Evolutionary conservation across 2,329 filamentous ascomycete species (phyloP).

Genomic region (Fusarium sp.): DNA sequence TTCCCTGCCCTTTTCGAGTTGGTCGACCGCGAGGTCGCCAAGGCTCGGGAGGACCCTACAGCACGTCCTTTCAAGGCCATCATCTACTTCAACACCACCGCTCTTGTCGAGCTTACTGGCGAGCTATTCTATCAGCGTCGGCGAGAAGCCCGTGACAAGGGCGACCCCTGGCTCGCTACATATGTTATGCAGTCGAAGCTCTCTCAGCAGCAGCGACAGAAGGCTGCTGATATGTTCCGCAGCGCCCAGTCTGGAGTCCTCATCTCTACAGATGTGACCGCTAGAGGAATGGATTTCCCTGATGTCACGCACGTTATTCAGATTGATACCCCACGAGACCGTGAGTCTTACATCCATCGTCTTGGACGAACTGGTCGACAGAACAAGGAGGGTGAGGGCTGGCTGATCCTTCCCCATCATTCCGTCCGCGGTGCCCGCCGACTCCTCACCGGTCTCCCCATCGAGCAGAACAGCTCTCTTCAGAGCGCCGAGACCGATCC

Average conservation of each 20-base stretch:
- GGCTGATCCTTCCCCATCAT: slow-evolving; percentile 67
- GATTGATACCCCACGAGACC: slow-evolving; percentile 68
- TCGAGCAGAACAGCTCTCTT: slow-evolving; percentile 64
- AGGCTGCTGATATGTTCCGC: slow-evolving; percentile 77
- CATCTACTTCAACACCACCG: slow-evolving; percentile 85
- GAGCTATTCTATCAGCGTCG: slow-evolving; percentile 58
- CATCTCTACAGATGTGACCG: slow-evolving; percentile 82
- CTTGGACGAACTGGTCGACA: slow-evolving; percentile 81
- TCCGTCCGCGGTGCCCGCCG: slow-evolving; percentile 60
- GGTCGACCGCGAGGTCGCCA: slow-evolving; percentile 65
- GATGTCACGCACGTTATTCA: slow-evolving; percentile 83
- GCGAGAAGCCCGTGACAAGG: slow-evolving; percentile 52
- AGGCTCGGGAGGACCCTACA: slow-evolving; percentile 51
- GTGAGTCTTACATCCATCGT: slow-evolving; percentile 80
- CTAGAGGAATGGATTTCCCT: slow-evolving; percentile 85
- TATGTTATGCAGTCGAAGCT: slow-evolving; percentile 79
- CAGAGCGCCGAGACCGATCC: slow-evolving; percentile 62
- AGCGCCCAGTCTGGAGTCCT: slow-evolving; percentile 68
- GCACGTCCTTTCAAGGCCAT: slow-evolving; percentile 89
- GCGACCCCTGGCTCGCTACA: slow-evolving; percentile 52
- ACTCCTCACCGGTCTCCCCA: slow-evolving; percentile 67
- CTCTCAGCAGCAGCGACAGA: slow-evolving; percentile 73
- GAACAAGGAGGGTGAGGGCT: slow-evolving; percentile 76
- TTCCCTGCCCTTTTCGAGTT: slow-evolving; percentile 83
- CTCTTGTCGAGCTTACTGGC: slow-evolving; percentile 72